Base-by-base conservation (phyloP, 495 filamentous ascomycete genomes). In the Cladorrhinum samala region DNA sequence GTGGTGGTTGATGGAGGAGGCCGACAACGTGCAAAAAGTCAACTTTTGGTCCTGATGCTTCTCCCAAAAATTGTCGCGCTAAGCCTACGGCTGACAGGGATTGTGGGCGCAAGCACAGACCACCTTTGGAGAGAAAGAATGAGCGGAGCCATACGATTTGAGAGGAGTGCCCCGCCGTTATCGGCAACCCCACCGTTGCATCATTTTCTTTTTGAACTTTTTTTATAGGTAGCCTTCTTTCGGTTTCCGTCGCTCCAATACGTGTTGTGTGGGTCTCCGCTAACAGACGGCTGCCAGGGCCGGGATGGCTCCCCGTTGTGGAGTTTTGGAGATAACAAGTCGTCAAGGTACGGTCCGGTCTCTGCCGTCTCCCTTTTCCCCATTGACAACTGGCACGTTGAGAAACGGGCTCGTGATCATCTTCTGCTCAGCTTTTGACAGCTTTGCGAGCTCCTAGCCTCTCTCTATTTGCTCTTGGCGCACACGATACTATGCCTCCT, bases 51-150 rank as follows among this genome's bases (percentile, higher is more conserved):
- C n/a, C n/a, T n/a, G n/a, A n/a, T n/a, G n/a, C n/a, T 11, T 33
- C 27, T 33, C 11, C 27, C 27, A 33, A 33, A 11, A 33, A 33
- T 33, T 33, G 11, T 33, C 11, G 6, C 11, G 27, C 27, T 33
- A 33, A 33, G 11, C n/a, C n/a, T n/a, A n/a, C n/a, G n/a, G 11
- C 17, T 50, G 45, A 50, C 45, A 50, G 55, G 53, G 53, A 54
- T 46, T 54, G 47, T 37, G 8, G 13, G 3, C 38, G 27, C 6
- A 33, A 11, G 56, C 51, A 58, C 56, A 23, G 41, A 39, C 56
- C 55, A 57, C 16, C 11, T 16, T 14, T 30, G 2, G 11, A 24
- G 36, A 13, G 9, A 16, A n/a, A 7, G 2, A 6, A 4, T 9
- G 17, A 20, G 25, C 45, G 14, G 24, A 47, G 45, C n/a, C 39